A percentile compares a stretch with the other conserved stretches of the same genome.
Evolutionary conservation across 2,329 filamentous ascomycete genomes (phyloP).

Genomic region (Xylaria sp.): DNA sequence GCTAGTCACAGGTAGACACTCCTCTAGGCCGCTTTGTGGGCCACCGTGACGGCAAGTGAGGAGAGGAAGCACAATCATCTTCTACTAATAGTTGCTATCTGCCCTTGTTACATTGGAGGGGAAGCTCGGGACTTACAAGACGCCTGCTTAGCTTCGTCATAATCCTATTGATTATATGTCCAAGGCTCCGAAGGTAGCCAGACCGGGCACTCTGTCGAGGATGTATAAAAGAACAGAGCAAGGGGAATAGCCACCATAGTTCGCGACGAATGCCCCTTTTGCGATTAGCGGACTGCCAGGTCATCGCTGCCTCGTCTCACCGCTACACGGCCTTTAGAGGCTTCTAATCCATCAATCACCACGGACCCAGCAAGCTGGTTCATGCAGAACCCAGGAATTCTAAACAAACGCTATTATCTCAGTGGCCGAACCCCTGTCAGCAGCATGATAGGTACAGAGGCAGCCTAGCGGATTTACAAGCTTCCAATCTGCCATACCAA

Average conservation of each 20-base stretch:
- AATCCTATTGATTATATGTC: background rate
- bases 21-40: constrained; percentile 30
- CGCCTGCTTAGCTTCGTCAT: background rate
- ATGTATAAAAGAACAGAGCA: constrained; percentile 1
- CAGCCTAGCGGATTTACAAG: constrained; percentile 8
- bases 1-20: constrained; percentile 32
- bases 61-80: constrained; percentile 10
- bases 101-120: background rate
- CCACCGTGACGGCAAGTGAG: constrained; percentile 33
- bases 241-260: constrained; percentile 1
- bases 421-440: constrained; percentile 21
- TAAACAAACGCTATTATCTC: constrained; percentile 13
- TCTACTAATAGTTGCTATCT: constrained; percentile 12
- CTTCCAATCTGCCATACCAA: background rate
- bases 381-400: constrained; percentile 8
- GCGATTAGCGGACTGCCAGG: constrained; percentile 27
- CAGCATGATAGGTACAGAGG: constrained; percentile 2
- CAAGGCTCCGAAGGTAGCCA: background rate
- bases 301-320: constrained; percentile 26
- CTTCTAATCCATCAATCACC: constrained; percentile 21
- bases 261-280: constrained; percentile 25
- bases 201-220: background rate
- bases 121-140: background rate
- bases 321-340: constrained; percentile 26
- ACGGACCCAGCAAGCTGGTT: constrained; percentile 24